phyloP scores from a whole-genome alignment of 345 rosid genomes.

The Sisymbrium altissimum region DNA sequence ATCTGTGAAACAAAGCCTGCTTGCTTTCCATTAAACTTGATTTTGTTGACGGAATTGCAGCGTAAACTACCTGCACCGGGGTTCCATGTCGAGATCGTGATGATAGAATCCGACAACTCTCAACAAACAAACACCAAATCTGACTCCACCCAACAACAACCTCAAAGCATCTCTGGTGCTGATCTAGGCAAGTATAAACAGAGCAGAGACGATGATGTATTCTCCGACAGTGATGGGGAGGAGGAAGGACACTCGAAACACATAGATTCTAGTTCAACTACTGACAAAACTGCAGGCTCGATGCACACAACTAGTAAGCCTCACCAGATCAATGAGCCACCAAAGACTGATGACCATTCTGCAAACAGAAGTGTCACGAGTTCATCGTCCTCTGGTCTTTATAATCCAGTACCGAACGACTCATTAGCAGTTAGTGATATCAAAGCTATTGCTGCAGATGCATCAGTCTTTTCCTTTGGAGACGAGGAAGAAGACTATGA shows the following conservation, averaged over 20 bases:
- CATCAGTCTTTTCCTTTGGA: constrained; percentile 83
- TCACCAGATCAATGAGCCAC: constrained; percentile 2
- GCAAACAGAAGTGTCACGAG: neutral
- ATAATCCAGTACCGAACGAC: neutral
- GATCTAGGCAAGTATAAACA: constrained; percentile 33
- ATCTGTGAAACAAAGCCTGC: neutral
- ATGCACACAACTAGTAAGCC: constrained; percentile 1
- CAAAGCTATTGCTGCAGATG: constrained; percentile 85
- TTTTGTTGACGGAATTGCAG: constrained; percentile 32
- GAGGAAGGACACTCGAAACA: constrained; percentile 42
- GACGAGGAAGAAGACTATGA: constrained; percentile 84
- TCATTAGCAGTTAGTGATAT: constrained; percentile 50
- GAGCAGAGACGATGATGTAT: constrained; percentile 62
- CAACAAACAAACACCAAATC: constrained; percentile 30
- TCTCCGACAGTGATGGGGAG: constrained; percentile 81
- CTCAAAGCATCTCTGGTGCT: constrained; percentile 23
- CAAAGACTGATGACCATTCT: constrained; percentile 8
- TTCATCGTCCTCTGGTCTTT: neutral
- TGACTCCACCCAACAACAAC: constrained; percentile 25
- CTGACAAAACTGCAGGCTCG: constrained; percentile 21
- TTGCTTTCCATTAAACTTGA: neutral
- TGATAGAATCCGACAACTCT: constrained; percentile 47
- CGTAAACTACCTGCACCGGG: constrained; percentile 91
- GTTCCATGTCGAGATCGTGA: constrained; percentile 78
- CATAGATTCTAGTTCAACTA: constrained; percentile 20